phyloP scores from a whole-genome alignment of 225 moss, liverwort and hornwort species.

The Takakia lepidozioides region DNA sequence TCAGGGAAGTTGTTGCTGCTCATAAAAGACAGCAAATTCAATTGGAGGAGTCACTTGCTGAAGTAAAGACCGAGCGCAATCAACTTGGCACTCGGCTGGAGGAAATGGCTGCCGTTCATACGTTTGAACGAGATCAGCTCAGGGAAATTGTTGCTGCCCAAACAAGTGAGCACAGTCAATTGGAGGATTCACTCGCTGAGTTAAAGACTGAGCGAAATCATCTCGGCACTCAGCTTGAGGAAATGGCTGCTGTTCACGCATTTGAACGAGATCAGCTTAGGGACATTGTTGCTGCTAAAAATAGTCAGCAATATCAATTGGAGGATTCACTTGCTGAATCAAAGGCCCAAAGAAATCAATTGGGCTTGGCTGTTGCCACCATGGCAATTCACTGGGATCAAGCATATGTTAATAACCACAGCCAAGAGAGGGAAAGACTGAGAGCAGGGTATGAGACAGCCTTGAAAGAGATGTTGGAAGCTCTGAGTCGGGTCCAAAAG shows the following conservation, averaged over 20 bases:
- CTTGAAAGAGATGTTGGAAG: constrained; percentile 52
- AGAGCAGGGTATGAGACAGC: constrained; percentile 48
- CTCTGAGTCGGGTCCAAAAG: constrained; percentile 46
- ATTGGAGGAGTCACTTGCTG: constrained; percentile 35
- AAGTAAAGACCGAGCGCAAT: constrained; percentile 40
- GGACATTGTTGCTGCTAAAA: constrained; percentile 40
- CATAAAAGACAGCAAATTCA: constrained; percentile 51
- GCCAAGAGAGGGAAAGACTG: constrained; percentile 53
- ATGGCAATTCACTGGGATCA: constrained; percentile 37
- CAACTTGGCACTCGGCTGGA: constrained; percentile 41
- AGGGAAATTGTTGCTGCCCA: constrained; percentile 41
- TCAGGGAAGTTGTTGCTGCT: constrained; percentile 35
- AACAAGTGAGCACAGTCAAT: constrained; percentile 45
- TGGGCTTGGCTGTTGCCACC: constrained; percentile 39
- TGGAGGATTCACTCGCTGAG: constrained; percentile 36
- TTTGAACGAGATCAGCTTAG: constrained; percentile 51
- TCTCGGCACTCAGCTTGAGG: too few species aligned
- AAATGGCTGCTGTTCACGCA: constrained; percentile 52
- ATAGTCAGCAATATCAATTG: constrained; percentile 44
- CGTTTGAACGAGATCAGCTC: constrained; percentile 52
- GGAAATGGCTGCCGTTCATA: constrained; percentile 52
- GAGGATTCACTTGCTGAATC: constrained; percentile 34
- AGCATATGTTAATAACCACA: constrained; percentile 33
- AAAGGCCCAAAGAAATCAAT: constrained; percentile 43
- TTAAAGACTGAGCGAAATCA: constrained; percentile 40